Evolutionary conservation across 1,139 yeast genomes (phyloP).

Genomic region (Sugiyamaella japonica): DNA sequence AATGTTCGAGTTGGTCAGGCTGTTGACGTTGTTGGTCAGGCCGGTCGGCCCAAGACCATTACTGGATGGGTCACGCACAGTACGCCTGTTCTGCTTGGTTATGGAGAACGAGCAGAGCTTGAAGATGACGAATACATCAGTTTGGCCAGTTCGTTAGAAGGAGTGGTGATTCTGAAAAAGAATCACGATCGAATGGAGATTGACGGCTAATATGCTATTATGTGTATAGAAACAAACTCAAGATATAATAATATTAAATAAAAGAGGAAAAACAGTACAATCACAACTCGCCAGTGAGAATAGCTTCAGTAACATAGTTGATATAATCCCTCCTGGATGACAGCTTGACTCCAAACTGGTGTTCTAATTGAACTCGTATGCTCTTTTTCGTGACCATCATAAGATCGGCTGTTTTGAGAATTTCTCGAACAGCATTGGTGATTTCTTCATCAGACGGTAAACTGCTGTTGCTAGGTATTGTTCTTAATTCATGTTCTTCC

Average conservation of each 20-base stretch:
- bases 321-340: constrained; percentile 42
- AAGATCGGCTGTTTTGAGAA: constrained; percentile 43
- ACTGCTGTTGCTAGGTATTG: constrained; percentile 14
- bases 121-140: constrained; percentile 93
- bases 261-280: constrained; percentile 8
- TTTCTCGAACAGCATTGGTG: constrained; percentile 41
- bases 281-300: constrained; percentile 43
- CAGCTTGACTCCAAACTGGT: constrained; percentile 40
- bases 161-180: constrained; percentile 87
- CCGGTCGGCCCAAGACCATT: constrained; percentile 97
- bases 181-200: constrained; percentile 84
- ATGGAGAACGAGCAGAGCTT: constrained; percentile 95
- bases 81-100: constrained; percentile 89
- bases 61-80: constrained; percentile 99
- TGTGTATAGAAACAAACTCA: neutral
- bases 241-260: constrained; percentile 4
- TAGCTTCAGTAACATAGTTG: constrained; percentile 44
- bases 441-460: constrained; percentile 43
- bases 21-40: constrained; percentile 97
- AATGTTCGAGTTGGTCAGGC: constrained; percentile 99
- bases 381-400: constrained; percentile 44
- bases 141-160: constrained; percentile 80
- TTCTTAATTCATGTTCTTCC: constrained; percentile 31
- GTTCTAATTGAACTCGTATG: constrained; percentile 41
- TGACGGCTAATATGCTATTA: constrained; percentile 41